Conservation (phyloP, 2,329 filamentous ascomycete genomes). For the Aspergillus sp. region DNA sequence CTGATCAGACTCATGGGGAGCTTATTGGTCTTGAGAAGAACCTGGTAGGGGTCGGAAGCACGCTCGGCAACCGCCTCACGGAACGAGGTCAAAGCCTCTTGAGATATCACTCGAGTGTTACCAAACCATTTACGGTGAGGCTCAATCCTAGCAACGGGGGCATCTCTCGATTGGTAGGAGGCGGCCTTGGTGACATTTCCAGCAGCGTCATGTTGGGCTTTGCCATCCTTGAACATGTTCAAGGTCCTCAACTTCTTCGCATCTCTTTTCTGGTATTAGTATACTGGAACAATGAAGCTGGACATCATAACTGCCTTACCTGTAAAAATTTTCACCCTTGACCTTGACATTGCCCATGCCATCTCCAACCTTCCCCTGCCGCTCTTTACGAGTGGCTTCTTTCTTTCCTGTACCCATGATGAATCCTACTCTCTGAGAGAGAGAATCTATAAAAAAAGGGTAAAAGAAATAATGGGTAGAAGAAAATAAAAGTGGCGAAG, state of each 20-base stretch:
- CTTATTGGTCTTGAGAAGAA: constrained; percentile 96
- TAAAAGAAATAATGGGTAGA: constrained; percentile 28
- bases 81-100: constrained; percentile 83
- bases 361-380: constrained; percentile 81
- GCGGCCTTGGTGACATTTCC: constrained; percentile 86
- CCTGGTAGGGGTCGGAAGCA: constrained; percentile 85
- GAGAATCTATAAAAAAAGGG: constrained; percentile 29
- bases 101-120: constrained; percentile 86
- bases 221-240: constrained; percentile 88
- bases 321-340: constrained; percentile 99
- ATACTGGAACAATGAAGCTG: neutral
- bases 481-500: constrained; percentile 29
- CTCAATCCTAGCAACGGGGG: constrained; percentile 83
- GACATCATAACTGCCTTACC: constrained; percentile 49
- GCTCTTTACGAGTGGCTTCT: constrained; percentile 76
- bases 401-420: constrained; percentile 90
- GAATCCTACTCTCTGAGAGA: constrained; percentile 20
- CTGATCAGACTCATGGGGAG: constrained; percentile 91
- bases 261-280: constrained; percentile 41
- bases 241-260: constrained; percentile 87
- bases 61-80: constrained; percentile 89
- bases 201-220: constrained; percentile 73
- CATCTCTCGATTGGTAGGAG: constrained; percentile 76
- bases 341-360: constrained; percentile 87
- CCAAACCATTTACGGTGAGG: constrained; percentile 98